These are phyloP conservation scores for Madurella mycetomatis DNA, from an alignment of 2,329 filamentous ascomycete species.

Conservation along the genomic window DNA sequence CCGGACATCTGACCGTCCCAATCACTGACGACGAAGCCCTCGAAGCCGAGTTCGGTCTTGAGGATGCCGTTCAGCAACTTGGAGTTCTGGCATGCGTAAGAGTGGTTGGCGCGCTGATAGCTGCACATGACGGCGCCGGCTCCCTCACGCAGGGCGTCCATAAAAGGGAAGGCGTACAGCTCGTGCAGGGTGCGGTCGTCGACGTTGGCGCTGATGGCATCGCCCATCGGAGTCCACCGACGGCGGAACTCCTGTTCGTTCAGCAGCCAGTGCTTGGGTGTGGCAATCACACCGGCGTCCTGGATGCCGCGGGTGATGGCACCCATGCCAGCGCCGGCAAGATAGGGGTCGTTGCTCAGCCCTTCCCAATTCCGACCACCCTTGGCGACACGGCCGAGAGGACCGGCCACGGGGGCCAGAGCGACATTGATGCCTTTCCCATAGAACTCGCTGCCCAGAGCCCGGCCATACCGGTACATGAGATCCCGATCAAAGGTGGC, in stretches of 20 bases:
- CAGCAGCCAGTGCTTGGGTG: conserved; percentile 59
- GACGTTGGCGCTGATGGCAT: conserved; percentile 57
- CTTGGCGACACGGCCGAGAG: conserved; percentile 58
- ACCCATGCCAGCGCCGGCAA: conserved; percentile 30
- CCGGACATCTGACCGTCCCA: conserved; percentile 64
- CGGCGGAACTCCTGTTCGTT: conserved; percentile 55
- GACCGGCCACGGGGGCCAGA: conserved; percentile 54
- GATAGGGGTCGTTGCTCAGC: conserved; percentile 33
- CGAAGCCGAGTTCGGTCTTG: conserved; percentile 60
- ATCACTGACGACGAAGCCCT: conserved; percentile 65
- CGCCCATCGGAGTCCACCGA: conserved; percentile 39
- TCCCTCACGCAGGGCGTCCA: conserved; percentile 55
- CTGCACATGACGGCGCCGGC: conserved; percentile 61
- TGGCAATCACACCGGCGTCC: conserved; percentile 65
- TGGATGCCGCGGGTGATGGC: conserved; percentile 29
- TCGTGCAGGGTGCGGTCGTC: conserved; percentile 64
- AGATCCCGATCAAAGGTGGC: conserved; percentile 66
- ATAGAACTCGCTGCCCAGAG: conserved; percentile 64
- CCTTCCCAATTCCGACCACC: conserved; percentile 61
- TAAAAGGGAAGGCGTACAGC: conserved; percentile 62
- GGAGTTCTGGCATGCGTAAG: conserved; percentile 70
- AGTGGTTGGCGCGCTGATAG: conserved; percentile 68
- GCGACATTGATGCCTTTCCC: conserved; percentile 68
- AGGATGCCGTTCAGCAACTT: conserved; percentile 65
- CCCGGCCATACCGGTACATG: conserved; percentile 60